Conservation (phyloP, 2,329 filamentous ascomycete species). For the Aspergillus quadrilineatus region DNA sequence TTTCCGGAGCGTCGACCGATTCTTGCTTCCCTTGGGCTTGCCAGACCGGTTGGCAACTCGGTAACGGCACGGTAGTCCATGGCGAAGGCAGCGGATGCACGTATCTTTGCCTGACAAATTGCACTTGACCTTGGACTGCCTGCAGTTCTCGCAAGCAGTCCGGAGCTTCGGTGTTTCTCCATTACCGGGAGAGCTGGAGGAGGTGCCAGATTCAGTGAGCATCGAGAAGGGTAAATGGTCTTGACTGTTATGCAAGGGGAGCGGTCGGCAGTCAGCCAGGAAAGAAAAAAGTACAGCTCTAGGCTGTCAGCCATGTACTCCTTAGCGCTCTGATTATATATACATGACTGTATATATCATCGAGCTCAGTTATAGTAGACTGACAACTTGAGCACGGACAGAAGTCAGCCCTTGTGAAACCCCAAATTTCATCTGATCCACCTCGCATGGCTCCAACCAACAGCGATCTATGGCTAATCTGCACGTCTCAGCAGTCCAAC, state of each 20-base stretch:
- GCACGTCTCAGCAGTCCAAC: slow-evolving; percentile 20
- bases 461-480: slow-evolving; percentile 12
- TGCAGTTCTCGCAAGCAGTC: slow-evolving; percentile 41
- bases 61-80: slow-evolving; percentile 39
- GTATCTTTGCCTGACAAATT: slow-evolving; percentile 36
- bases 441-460: slow-evolving; percentile 27
- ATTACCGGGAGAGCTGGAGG: slow-evolving; percentile 13
- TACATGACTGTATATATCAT: slow-evolving; percentile 10
- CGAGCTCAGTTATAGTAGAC: slow-evolving; percentile 29
- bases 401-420: slow-evolving; percentile 42
- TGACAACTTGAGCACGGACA: slow-evolving; percentile 32
- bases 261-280: not conserved
- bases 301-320: slow-evolving; percentile 2
- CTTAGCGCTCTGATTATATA: slow-evolving; percentile 17
- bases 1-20: slow-evolving; percentile 38
- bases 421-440: slow-evolving; percentile 37
- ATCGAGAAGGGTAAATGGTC: slow-evolving; percentile 17
- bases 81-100: slow-evolving; percentile 40
- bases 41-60: slow-evolving; percentile 41
- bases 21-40: slow-evolving; percentile 43
- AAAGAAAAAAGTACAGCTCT: slow-evolving; percentile 6
- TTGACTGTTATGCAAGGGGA: not conserved
- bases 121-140: slow-evolving; percentile 43
- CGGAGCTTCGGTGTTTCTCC: slow-evolving; percentile 37
- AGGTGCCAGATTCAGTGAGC: slow-evolving; percentile 27